Conservation (phyloP, 164 flowering plant species). For the Cinnamomum micranthum region DNA sequence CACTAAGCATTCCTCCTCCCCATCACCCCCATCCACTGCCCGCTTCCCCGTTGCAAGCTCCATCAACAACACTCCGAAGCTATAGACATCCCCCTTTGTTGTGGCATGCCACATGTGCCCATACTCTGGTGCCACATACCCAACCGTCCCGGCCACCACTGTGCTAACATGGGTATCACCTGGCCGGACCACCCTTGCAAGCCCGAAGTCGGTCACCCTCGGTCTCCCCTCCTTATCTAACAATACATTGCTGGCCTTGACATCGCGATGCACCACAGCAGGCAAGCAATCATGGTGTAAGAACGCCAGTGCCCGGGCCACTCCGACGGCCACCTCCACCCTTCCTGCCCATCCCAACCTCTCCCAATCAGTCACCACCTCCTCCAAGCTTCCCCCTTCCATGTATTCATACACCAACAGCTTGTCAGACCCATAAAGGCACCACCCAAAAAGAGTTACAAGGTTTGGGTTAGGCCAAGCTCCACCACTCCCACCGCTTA, state of each 20-base stretch:
- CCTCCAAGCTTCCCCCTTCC: constrained; percentile 89
- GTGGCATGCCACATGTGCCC: constrained; percentile 89
- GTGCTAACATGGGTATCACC: constrained; percentile 90
- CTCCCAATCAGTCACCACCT: constrained; percentile 42
- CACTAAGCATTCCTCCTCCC: constrained; percentile 77
- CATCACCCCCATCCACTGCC: constrained; percentile 57
- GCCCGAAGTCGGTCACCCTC: constrained; percentile 78
- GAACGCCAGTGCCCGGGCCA: constrained; percentile 68
- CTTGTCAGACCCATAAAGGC: constrained; percentile 67
- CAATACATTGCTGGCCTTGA: constrained; percentile 85
- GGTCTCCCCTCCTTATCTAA: constrained; percentile 66
- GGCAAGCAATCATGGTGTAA: constrained; percentile 90
- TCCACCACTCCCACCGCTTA: constrained; percentile 46
- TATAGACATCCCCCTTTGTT: constrained; percentile 89
- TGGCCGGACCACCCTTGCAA: constrained; percentile 63
- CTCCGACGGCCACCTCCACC: constrained; percentile 58
- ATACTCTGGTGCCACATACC: constrained; percentile 92
- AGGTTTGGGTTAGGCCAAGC: constrained; percentile 92
- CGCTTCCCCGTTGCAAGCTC: constrained; percentile 81
- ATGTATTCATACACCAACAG: constrained; percentile 80
- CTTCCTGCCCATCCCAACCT: constrained; percentile 57
- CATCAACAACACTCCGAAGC: constrained; percentile 82
- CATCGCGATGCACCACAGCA: constrained; percentile 78
- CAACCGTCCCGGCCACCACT: constrained; percentile 83
- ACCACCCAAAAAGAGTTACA: constrained; percentile 84